Percentiles rank a stretch among this genome's conserved stretches.
Evolutionary conservation across 495 filamentous ascomycete species (phyloP).

Genomic region (Haplographium delicatum): DNA sequence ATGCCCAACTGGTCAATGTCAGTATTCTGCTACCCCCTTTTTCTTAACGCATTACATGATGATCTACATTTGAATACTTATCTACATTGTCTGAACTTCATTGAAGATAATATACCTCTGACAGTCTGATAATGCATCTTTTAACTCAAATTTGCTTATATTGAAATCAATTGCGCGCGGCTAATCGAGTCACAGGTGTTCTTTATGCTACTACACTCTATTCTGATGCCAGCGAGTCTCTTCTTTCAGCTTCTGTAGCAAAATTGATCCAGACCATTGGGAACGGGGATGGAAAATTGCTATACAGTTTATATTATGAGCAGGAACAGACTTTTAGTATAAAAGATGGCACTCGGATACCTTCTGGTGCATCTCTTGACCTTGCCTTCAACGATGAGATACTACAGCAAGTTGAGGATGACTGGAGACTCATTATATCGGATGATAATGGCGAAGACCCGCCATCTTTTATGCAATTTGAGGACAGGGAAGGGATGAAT

Average conservation of each 20-base stretch:
- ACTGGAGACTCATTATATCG: slow-evolving; percentile 56
- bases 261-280: slow-evolving; percentile 43
- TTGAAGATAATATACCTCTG: slow-evolving; percentile 81
- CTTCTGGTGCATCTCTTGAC: slow-evolving; percentile 31
- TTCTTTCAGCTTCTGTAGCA: slow-evolving; percentile 50
- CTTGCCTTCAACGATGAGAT: slow-evolving; percentile 65
- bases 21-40: slow-evolving; percentile 37
- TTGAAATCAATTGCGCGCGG: slow-evolving; percentile 11
- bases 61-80: slow-evolving; percentile 83
- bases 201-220: slow-evolving; percentile 58
- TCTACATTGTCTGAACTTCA: slow-evolving; percentile 95
- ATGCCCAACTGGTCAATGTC: slow-evolving; percentile 82
- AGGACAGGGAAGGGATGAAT: slow-evolving; percentile 43
- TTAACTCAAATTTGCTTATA: slow-evolving; percentile 29
- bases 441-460: slow-evolving; percentile 30
- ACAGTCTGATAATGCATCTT: slow-evolving; percentile 72
- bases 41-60: slow-evolving; percentile 53
- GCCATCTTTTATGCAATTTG: slow-evolving; percentile 59
- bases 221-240: slow-evolving; percentile 30
- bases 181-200: slow-evolving; percentile 58
- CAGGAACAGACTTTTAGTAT: slow-evolving; percentile 30
- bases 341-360: not conserved
- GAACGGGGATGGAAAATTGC: slow-evolving; percentile 32
- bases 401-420: slow-evolving; percentile 53
- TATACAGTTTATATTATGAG: slow-evolving; percentile 62